A percentile compares a stretch with the other conserved stretches of the same genome.
Conservation (phyloP, 257 asterid genomes). For the Marsdenia floribunda region DNA sequence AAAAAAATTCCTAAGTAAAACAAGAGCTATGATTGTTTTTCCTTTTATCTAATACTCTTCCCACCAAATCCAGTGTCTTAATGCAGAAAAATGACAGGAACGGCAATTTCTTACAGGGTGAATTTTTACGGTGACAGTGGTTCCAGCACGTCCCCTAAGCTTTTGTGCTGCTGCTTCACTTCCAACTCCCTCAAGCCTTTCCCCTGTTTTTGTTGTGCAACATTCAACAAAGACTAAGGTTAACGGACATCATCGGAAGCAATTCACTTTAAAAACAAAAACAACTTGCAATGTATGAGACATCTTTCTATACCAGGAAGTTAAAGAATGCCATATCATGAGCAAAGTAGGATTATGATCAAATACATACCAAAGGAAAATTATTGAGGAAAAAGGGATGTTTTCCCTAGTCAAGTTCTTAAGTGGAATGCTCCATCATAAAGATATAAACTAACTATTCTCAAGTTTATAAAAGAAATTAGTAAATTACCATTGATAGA, state of each 20-base stretch:
- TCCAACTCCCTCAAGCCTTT: slow-evolving; percentile 66
- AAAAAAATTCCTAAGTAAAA: background rate
- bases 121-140: slow-evolving; percentile 73
- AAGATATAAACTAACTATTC: background rate
- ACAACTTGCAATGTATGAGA: background rate
- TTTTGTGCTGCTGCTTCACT: slow-evolving; percentile 92
- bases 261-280: background rate
- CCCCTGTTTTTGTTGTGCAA: slow-evolving; percentile 44
- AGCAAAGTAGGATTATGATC: background rate
- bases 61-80: no score
- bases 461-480: background rate
- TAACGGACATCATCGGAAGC: background rate
- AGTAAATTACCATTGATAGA: background rate
- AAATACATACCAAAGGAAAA: background rate
- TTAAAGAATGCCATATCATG: background rate
- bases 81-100: background rate
- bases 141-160: slow-evolving; percentile 88
- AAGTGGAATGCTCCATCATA: background rate
- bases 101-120: slow-evolving; percentile 48
- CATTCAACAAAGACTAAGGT: background rate
- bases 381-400: background rate
- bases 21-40: background rate
- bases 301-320: background rate
- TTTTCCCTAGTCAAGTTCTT: background rate
- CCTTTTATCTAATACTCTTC: background rate